Percentiles rank a stretch among this genome's conserved stretches.
phyloP scores from a whole-genome alignment of 805 yeast species.

The Aciculoconidium aculeatum region DNA sequence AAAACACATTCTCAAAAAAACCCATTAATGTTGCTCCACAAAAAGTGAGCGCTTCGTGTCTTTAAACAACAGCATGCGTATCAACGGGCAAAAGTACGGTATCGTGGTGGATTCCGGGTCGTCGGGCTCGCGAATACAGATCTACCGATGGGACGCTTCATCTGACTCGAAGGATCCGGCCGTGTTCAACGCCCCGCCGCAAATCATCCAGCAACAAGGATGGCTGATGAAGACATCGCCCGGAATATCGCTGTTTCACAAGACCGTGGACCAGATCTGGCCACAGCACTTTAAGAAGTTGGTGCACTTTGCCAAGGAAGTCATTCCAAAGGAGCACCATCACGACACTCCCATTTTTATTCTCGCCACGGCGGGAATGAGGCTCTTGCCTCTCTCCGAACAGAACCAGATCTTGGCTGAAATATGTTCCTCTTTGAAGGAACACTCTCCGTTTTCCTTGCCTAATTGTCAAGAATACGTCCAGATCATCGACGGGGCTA shows the following conservation, averaged over 20 bases:
- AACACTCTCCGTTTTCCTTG: constrained; percentile 51
- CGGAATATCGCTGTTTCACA: constrained; percentile 68
- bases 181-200: constrained; percentile 56
- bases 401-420: constrained; percentile 49
- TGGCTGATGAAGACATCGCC: constrained; percentile 78
- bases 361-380: constrained; percentile 97
- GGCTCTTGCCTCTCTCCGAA: constrained; percentile 56
- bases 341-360: constrained; percentile 77
- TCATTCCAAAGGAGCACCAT: constrained; percentile 60
- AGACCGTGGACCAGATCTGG: constrained; percentile 57
- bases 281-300: constrained; percentile 59
- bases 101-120: constrained; percentile 94
- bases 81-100: constrained; percentile 57
- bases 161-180: constrained; percentile 19
- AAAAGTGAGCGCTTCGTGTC: no score
- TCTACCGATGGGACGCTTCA: constrained; percentile 71
- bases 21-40: no score
- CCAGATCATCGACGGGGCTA: constrained; percentile 86
- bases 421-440: constrained; percentile 53
- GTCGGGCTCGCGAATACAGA: constrained; percentile 84
- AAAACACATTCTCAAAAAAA: no score
- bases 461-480: constrained; percentile 65
- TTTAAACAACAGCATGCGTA: no score
- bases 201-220: constrained; percentile 51
- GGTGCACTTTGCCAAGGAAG: constrained; percentile 59